Evolutionary conservation across 2,329 filamentous ascomycete species (phyloP).

Genomic region (Colletotrichum godetiae): DNA sequence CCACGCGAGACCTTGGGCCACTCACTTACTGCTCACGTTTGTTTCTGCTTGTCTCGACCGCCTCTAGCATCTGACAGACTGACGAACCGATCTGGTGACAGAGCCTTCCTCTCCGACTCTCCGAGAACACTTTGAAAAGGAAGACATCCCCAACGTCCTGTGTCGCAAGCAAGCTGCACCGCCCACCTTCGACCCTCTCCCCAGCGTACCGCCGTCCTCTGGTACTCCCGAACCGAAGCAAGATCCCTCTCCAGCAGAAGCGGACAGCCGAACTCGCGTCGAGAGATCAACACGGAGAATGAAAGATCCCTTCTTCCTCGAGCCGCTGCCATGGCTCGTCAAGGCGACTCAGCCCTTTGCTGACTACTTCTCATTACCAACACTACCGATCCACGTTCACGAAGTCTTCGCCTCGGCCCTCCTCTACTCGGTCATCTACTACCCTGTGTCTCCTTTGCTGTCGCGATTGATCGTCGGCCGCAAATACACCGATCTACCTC

Average conservation of each 20-base stretch:
- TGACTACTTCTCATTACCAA: slow-evolving; percentile 69
- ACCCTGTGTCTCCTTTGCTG: slow-evolving; percentile 73
- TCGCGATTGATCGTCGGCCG: slow-evolving; percentile 71
- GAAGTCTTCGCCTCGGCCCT: slow-evolving; percentile 75
- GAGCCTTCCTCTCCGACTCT: not conserved
- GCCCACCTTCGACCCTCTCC: not conserved
- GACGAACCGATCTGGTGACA: not conserved
- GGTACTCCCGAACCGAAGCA: not conserved
- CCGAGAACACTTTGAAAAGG: not conserved
- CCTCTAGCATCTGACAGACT: not conserved
- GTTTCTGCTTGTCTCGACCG: not conserved
- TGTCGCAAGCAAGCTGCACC: not conserved
- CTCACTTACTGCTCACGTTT: not conserved
- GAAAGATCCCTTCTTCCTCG: slow-evolving; percentile 79
- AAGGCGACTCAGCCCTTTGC: slow-evolving; percentile 72
- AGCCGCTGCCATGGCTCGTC: slow-evolving; percentile 68
- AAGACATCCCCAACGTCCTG: not conserved
- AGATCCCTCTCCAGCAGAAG: not conserved
- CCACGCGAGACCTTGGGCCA: slow-evolving; percentile 4
- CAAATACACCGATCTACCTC: slow-evolving; percentile 72
- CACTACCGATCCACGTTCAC: slow-evolving; percentile 81
- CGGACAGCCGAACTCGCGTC: not conserved
- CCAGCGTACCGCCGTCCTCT: not conserved
- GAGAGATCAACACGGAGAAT: slow-evolving; percentile 56
- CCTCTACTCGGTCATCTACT: slow-evolving; percentile 76